Evolutionary conservation across 2,329 filamentous ascomycete genomes (phyloP).

Genomic region (Didymella pomorum): DNA sequence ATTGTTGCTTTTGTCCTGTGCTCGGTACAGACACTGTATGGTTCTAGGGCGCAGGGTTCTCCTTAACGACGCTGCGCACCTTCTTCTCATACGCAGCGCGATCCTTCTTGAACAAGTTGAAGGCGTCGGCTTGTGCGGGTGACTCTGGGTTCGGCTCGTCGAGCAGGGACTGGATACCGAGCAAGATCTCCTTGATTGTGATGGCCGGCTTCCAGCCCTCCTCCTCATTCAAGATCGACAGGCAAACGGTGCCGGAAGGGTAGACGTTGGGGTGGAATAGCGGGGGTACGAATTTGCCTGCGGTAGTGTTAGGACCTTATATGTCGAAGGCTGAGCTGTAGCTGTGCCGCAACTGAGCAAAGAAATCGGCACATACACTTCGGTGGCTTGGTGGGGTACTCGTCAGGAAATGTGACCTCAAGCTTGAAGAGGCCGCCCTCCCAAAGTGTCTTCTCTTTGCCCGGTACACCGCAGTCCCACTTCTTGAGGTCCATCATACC

Average conservation of each 20-base stretch:
- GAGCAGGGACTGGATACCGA: conserved; percentile 94
- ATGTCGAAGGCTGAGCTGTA: too few species aligned
- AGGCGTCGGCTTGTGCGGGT: conserved; percentile 95
- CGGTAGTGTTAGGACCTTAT: conserved; percentile 5
- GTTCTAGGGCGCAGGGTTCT: conserved; percentile 79
- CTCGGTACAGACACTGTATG: background rate
- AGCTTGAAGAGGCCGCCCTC: conserved; percentile 97
- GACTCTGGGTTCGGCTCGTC: conserved; percentile 98
- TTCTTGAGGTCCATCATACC: conserved; percentile 90
- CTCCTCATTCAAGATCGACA: conserved; percentile 97
- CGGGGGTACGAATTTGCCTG: conserved; percentile 95
- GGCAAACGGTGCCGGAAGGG: conserved; percentile 94
- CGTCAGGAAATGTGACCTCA: conserved; percentile 90
- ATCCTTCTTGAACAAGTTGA: conserved; percentile 96
- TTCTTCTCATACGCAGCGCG: conserved; percentile 85
- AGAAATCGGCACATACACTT: conserved; percentile 75
- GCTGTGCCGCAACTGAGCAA: background rate
- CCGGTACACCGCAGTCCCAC: conserved; percentile 96
- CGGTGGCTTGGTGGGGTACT: conserved; percentile 97
- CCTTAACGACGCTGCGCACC: conserved; percentile 83
- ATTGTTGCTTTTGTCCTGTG: background rate
- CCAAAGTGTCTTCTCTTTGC: conserved; percentile 97
- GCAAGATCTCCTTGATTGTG: conserved; percentile 95
- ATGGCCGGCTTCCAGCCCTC: conserved; percentile 99
- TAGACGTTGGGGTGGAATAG: conserved; percentile 99